Percentiles rank a stretch among this genome's conserved stretches.
Evolutionary conservation across 2,329 filamentous ascomycete species (phyloP).

Genomic region (Diplodia corticola): DNA sequence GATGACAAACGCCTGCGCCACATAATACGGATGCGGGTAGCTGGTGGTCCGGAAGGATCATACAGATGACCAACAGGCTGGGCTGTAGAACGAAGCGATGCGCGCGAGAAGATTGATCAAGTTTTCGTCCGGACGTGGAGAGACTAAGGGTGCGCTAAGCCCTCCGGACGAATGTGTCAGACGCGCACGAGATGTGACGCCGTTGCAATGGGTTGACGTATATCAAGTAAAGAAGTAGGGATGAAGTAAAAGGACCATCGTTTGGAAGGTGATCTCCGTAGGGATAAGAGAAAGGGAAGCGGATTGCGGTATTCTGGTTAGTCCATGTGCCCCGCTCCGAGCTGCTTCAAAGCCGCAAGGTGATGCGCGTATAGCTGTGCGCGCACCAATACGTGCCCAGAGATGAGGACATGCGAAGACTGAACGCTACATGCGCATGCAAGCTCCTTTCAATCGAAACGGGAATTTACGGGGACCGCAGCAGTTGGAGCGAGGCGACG

Average conservation of each 20-base stretch:
- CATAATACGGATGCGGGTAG: background rate
- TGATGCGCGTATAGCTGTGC: background rate
- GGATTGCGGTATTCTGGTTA: background rate
- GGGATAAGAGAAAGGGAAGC: background rate
- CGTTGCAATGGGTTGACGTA: background rate
- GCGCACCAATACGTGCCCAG: background rate
- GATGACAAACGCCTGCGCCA: background rate
- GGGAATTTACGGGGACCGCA: background rate
- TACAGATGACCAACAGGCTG: background rate
- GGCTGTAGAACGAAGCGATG: background rate
- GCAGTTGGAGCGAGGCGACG: slow-evolving; percentile 1
- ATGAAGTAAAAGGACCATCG: background rate
- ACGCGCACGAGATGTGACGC: background rate
- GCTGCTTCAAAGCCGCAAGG: background rate
- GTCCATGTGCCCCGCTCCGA: background rate
- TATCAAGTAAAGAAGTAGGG: background rate
- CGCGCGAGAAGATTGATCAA: background rate
- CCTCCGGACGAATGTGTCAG: background rate
- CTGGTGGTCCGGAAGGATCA: background rate
- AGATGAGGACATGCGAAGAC: background rate
- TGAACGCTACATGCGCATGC: background rate
- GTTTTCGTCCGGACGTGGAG: background rate
- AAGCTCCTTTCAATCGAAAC: background rate
- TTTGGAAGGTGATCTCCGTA: background rate
- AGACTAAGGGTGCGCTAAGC: background rate